Conservation (phyloP, 495 filamentous ascomycete genomes). For the Penicillium cataractarum region DNA sequence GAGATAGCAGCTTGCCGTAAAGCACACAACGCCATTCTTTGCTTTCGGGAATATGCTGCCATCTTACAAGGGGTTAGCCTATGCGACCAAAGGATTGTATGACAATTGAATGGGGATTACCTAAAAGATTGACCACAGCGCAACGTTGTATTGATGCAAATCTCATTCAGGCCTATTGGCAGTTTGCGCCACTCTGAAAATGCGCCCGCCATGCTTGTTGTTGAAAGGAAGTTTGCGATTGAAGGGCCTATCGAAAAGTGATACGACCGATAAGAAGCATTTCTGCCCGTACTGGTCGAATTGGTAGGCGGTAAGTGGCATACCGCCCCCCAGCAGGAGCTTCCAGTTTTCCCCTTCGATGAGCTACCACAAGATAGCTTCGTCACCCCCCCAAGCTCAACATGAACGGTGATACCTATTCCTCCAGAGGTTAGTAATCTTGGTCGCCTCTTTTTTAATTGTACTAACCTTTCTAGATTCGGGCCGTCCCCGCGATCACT, state of each 20-base stretch:
- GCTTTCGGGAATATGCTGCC: conserved; percentile 72
- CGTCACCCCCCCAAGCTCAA: conserved; percentile 37
- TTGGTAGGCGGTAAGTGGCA: conserved; percentile 30
- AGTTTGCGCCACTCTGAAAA: conserved; percentile 78
- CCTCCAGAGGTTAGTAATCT: conserved; percentile 67
- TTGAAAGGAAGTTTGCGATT: not conserved
- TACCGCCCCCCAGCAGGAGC: conserved; percentile 25
- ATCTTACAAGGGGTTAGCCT: conserved; percentile 53
- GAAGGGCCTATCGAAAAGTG: conserved; percentile 2
- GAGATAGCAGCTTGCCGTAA: conserved; percentile 77
- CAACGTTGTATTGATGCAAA: conserved; percentile 89
- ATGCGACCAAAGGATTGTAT: not conserved
- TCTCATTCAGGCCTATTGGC: conserved; percentile 75
- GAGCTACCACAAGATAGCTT: conserved; percentile 20
- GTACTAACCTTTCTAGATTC: conserved; percentile 51
- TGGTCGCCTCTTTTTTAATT: not conserved
- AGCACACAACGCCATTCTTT: conserved; percentile 93
- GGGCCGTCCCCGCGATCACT: conserved; percentile 75
- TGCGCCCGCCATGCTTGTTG: conserved; percentile 32
- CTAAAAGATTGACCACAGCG: conserved; percentile 90
- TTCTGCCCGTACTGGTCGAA: conserved; percentile 29
- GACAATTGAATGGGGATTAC: conserved; percentile 34
- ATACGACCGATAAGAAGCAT: conserved; percentile 14
- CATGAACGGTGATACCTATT: conserved; percentile 91
- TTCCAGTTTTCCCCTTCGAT: conserved; percentile 36